Evolutionary conservation across 2,329 filamentous ascomycete genomes (phyloP).

Genomic region (Geosmithia putterillii): DNA sequence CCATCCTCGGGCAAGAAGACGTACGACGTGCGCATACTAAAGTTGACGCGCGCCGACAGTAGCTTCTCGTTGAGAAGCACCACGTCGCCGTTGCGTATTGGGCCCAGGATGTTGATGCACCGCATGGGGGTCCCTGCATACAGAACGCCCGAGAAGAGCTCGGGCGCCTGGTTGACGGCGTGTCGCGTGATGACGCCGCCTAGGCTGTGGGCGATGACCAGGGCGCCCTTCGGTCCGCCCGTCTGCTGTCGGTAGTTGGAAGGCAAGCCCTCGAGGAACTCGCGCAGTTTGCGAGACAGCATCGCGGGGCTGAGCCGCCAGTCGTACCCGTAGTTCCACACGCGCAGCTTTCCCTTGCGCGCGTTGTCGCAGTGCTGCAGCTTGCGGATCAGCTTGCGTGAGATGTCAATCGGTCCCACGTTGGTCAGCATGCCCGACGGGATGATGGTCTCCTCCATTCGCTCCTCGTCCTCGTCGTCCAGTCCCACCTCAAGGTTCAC

Average conservation of each 20-base stretch:
- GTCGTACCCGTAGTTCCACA: slow-evolving; percentile 91
- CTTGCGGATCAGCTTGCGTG: slow-evolving; percentile 67
- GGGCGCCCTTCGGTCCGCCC: slow-evolving; percentile 46
- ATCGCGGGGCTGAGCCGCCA: slow-evolving; percentile 80
- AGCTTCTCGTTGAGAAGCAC: slow-evolving; percentile 83
- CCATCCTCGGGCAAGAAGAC: slow-evolving; percentile 77
- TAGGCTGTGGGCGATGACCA: slow-evolving; percentile 76
- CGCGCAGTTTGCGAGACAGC: slow-evolving; percentile 57
- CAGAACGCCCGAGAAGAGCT: slow-evolving; percentile 74
- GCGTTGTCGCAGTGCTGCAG: slow-evolving; percentile 64
- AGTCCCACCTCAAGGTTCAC: slow-evolving; percentile 84
- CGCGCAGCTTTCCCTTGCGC: slow-evolving; percentile 55
- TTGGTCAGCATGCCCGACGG: slow-evolving; percentile 82
- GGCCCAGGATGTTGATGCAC: slow-evolving; percentile 85
- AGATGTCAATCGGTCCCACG: slow-evolving; percentile 85
- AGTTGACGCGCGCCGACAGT: slow-evolving; percentile 85
- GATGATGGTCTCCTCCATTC: slow-evolving; percentile 72
- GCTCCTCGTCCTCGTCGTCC: slow-evolving; percentile 68
- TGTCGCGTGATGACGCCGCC: slow-evolving; percentile 82
- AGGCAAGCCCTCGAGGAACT: slow-evolving; percentile 61
- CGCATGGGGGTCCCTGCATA: slow-evolving; percentile 77
- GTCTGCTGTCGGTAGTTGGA: slow-evolving; percentile 57
- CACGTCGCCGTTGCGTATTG: slow-evolving; percentile 82
- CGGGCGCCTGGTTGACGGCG: slow-evolving; percentile 72
- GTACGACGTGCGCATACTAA: slow-evolving; percentile 78